phyloP scores from a whole-genome alignment of 805 yeast species.

The Teunomyces atbi region DNA sequence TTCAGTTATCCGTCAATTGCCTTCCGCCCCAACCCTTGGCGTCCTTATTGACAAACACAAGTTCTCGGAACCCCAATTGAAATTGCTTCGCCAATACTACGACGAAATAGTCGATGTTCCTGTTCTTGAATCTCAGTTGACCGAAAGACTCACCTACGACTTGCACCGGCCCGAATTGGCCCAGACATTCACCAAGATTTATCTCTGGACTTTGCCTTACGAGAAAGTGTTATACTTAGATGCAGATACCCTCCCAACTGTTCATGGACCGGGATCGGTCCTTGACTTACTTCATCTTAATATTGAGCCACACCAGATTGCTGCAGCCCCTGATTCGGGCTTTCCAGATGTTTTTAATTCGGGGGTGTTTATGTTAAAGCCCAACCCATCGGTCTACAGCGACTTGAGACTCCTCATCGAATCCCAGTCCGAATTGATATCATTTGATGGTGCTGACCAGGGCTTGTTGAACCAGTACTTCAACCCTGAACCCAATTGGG shows the following conservation, averaged over 20 bases:
- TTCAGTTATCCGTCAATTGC: slow-evolving; percentile 16
- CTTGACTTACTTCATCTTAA: slow-evolving; percentile 30
- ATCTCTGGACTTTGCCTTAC: slow-evolving; percentile 51
- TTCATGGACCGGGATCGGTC: slow-evolving; percentile 18
- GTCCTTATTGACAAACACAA: slow-evolving; percentile 30
- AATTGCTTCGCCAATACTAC: slow-evolving; percentile 24
- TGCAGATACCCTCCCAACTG: slow-evolving; percentile 56
- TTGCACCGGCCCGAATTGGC: slow-evolving; percentile 53
- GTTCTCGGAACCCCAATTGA: slow-evolving; percentile 27
- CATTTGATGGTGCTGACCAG: slow-evolving; percentile 91
- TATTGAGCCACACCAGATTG: slow-evolving; percentile 23
- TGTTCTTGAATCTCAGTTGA: slow-evolving; percentile 23
- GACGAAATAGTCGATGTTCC: slow-evolving; percentile 29
- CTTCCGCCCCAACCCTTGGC: slow-evolving; percentile 17
- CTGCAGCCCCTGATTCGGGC: slow-evolving; percentile 79
- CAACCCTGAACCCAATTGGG: slow-evolving; percentile 43
- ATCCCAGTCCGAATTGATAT: slow-evolving; percentile 15
- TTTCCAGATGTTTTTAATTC: slow-evolving; percentile 91
- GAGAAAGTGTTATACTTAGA: slow-evolving; percentile 60
- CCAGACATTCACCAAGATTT: slow-evolving; percentile 55
- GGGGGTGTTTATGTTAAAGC: slow-evolving; percentile 66
- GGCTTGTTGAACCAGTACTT: slow-evolving; percentile 82
- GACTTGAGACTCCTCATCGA: slow-evolving; percentile 34
- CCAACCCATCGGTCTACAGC: slow-evolving; percentile 42
- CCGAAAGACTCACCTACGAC: slow-evolving; percentile 25